Conservation (phyloP, 1,139 yeast genomes). For the Torulaspora pretoriensis region DNA sequence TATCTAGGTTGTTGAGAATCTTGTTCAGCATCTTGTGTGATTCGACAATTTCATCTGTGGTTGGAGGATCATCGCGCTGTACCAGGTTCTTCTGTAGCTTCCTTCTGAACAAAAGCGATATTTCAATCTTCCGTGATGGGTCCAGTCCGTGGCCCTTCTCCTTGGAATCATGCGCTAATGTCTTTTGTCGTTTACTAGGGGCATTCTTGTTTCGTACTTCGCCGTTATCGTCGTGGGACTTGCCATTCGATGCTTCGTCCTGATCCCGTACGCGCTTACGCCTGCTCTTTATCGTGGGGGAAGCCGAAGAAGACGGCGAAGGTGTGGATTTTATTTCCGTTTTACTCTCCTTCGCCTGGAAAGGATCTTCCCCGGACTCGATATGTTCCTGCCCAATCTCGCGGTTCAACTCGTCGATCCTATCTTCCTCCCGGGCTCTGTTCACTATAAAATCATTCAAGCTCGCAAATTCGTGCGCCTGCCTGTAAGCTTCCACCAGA, state of each 20-base stretch:
- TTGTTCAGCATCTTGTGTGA: constrained; percentile 30
- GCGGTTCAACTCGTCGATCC: constrained; percentile 25
- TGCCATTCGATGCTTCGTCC: not conserved
- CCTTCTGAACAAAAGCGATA: constrained; percentile 30
- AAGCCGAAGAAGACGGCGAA: not conserved
- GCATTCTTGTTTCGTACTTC: not conserved
- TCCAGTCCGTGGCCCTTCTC: constrained; percentile 23
- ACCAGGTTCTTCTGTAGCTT: constrained; percentile 33
- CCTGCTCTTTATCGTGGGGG: not conserved
- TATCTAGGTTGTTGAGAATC: constrained; percentile 26
- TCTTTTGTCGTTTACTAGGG: constrained; percentile 1
- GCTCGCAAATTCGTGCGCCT: constrained; percentile 27
- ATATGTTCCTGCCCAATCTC: constrained; percentile 17
- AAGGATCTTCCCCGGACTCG: constrained; percentile 32
- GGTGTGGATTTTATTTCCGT: constrained; percentile 6
- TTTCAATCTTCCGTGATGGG: constrained; percentile 28
- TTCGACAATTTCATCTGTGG: constrained; percentile 25
- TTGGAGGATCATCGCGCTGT: constrained; percentile 32
- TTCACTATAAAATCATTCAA: constrained; percentile 28
- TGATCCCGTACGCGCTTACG: constrained; percentile 4
- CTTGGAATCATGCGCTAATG: not conserved
- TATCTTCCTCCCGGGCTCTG: constrained; percentile 27
- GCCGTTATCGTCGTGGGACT: not conserved
- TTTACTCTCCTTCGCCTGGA: constrained; percentile 15
- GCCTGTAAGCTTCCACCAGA: constrained; percentile 31